phyloP scores from a whole-genome alignment of 2,329 filamentous ascomycete genomes.

The Fusarium sororula region DNA sequence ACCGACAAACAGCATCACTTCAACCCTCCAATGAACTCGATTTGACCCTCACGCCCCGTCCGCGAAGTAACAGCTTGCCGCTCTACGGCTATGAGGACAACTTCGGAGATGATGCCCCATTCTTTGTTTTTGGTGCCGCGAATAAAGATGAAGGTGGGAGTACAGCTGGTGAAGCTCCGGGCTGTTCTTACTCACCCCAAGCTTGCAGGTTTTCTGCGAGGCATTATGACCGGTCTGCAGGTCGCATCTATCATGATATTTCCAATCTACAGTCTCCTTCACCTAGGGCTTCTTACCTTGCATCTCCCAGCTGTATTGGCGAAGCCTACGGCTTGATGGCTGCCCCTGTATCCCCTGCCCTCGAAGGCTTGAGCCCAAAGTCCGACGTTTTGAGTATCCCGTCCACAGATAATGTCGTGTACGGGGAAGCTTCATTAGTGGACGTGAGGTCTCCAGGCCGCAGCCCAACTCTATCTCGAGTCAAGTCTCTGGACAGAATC shows the following conservation, averaged over 20 bases:
- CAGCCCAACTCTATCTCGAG: constrained; percentile 42
- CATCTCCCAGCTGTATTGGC: constrained; percentile 47
- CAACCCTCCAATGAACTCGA: constrained; percentile 61
- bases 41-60: constrained; percentile 51
- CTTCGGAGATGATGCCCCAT: constrained; percentile 56
- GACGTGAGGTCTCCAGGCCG: constrained; percentile 46
- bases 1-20: constrained; percentile 64
- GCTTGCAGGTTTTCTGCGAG: constrained; percentile 44
- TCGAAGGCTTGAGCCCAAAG: constrained; percentile 43
- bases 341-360: constrained; percentile 26
- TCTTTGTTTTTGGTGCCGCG: constrained; percentile 58
- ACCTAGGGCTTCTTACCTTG: constrained; percentile 16
- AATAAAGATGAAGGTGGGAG: constrained; percentile 37
- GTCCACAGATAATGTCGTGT: constrained; percentile 50
- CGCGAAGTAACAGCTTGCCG: constrained; percentile 61
- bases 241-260: constrained; percentile 35
- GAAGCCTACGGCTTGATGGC: constrained; percentile 44
- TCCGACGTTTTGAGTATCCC: constrained; percentile 49
- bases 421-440: constrained; percentile 52
- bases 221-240: constrained; percentile 41
- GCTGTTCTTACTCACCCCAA: constrained; percentile 23
- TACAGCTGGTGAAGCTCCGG: constrained; percentile 17
- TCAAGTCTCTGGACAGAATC: constrained; percentile 52
- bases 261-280: constrained; percentile 36
- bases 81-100: constrained; percentile 56